phyloP scores from a whole-genome alignment of 78 protist species.

The Dictyostelium citrinum region DNA sequence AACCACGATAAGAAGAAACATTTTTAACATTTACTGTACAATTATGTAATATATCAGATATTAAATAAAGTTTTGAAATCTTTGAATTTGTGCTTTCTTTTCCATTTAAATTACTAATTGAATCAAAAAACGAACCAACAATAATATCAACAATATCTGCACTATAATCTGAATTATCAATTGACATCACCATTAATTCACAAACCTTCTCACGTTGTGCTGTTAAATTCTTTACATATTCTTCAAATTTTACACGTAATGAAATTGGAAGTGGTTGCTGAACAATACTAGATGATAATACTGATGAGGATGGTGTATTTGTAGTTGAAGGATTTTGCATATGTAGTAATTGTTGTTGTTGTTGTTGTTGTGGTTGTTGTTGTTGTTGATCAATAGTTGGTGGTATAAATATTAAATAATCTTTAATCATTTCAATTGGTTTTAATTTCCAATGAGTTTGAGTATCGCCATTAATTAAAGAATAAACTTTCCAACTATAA shows the following conservation, averaged over 20 bases:
- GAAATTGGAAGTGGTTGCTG: not conserved
- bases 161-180: constrained; percentile 49
- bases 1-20: constrained; percentile 58
- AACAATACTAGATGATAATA: not conserved
- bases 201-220: constrained; percentile 25
- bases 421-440: constrained; percentile 22
- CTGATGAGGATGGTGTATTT: not conserved
- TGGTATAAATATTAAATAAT: constrained; percentile 16
- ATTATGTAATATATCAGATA: constrained; percentile 55
- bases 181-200: constrained; percentile 47
- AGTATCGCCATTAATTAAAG: not conserved
- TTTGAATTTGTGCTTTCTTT: not conserved
- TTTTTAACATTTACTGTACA: constrained; percentile 59
- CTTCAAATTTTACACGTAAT: not conserved
- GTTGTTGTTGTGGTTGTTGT: not conserved
- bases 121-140: not conserved
- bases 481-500: constrained; percentile 50
- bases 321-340: not conserved
- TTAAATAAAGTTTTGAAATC: constrained; percentile 27
- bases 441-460: not conserved
- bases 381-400: not conserved
- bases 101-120: not conserved
- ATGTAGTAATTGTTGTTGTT: not conserved
- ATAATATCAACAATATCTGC: constrained; percentile 38
- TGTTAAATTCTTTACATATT: not conserved